These are phyloP conservation scores for Pelargonium hybrid DNA, from an alignment of 441 rosid species.

Conservation along the genomic window DNA sequence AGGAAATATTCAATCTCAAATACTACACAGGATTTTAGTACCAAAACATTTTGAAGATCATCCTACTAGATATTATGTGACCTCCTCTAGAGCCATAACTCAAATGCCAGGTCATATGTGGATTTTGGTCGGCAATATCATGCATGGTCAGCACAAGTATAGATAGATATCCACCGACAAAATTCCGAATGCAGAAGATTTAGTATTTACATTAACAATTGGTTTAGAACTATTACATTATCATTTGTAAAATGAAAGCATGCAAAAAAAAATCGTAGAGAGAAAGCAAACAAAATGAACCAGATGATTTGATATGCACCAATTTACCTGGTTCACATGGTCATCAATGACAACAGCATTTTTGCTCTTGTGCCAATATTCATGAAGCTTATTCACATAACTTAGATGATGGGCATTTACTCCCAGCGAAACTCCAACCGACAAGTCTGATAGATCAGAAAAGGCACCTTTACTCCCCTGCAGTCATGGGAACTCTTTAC, in stretches of 20 bases:
- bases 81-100: neutral
- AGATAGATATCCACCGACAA: neutral
- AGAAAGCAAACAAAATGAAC: neutral
- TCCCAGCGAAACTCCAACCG: conserved; percentile 19
- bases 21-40: neutral
- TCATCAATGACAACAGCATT: conserved; percentile 39
- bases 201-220: too few species aligned
- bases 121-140: neutral
- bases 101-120: neutral
- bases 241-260: too few species aligned
- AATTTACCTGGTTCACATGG: conserved; percentile 24
- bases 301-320: neutral
- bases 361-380: conserved; percentile 27
- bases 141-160: neutral
- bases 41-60: neutral
- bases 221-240: too few species aligned
- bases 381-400: conserved; percentile 25
- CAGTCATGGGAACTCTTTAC: neutral
- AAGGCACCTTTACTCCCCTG: neutral
- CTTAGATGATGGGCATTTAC: conserved; percentile 18
- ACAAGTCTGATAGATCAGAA: conserved; percentile 18
- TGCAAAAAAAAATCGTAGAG: too few species aligned
- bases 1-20: neutral
- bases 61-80: neutral
- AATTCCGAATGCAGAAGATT: neutral